phyloP scores from a whole-genome alignment of 306 rosid species.

The Casuarina cunninghamiana region DNA sequence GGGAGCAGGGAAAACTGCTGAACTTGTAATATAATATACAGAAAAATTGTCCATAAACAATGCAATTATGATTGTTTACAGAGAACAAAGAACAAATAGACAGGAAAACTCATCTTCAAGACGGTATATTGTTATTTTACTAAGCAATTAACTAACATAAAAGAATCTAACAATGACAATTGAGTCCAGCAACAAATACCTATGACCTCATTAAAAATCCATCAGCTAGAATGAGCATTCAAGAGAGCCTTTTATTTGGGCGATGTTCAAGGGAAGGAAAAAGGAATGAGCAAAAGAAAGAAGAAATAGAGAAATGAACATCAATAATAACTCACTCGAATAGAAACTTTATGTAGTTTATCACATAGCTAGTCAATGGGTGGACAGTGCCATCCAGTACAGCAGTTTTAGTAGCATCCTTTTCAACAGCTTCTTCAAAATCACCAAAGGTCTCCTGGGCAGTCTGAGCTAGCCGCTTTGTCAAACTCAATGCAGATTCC shows the following conservation, averaged over 20 bases:
- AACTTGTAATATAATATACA: not conserved
- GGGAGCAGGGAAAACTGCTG: not conserved
- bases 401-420: constrained; percentile 91
- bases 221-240: not conserved
- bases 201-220: not conserved
- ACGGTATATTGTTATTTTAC: not conserved
- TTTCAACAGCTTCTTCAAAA: constrained; percentile 98
- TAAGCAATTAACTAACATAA: not conserved
- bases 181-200: not conserved
- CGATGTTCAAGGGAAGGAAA: not conserved
- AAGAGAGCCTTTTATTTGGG: not conserved
- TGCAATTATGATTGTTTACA: not conserved
- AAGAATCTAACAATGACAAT: not conserved
- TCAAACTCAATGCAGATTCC: constrained; percentile 71
- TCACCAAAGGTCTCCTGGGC: constrained; percentile 95
- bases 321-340: constrained; percentile 68
- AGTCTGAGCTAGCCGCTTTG: constrained; percentile 86
- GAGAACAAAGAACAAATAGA: not conserved
- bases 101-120: not conserved
- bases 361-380: constrained; percentile 96
- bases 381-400: constrained; percentile 97
- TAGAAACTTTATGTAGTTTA: constrained; percentile 84
- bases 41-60: not conserved
- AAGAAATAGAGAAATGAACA: constrained; percentile 1
- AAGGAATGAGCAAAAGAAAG: not conserved